These are phyloP conservation scores for Rhexocercosporidium sp. DNA, from an alignment of 2,329 filamentous ascomycete species.

Conservation along the genomic window DNA sequence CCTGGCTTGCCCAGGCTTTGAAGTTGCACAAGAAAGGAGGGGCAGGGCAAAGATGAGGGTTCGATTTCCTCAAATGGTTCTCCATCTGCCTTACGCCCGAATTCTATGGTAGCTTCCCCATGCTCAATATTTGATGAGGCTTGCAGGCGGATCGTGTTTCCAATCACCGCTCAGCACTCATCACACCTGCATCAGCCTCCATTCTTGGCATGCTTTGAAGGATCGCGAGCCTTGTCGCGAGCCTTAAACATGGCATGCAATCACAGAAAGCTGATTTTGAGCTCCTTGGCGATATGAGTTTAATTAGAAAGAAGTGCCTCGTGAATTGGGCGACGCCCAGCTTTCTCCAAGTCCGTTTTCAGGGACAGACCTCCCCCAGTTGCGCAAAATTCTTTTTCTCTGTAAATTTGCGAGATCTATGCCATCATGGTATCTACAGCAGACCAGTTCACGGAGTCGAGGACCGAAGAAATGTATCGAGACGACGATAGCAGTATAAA, in stretches of 20 bases:
- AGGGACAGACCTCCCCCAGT: neutral
- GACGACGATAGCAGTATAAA: constrained; percentile 20
- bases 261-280: neutral
- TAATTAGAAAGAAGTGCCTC: constrained; percentile 4
- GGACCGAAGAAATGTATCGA: constrained; percentile 8
- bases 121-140: constrained; percentile 14
- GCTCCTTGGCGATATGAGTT: neutral
- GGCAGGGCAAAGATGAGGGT: neutral
- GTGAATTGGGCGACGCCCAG: neutral
- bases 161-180: neutral
- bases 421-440: constrained; percentile 13
- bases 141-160: constrained; percentile 16
- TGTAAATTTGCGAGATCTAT: neutral
- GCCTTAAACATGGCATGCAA: neutral
- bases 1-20: neutral
- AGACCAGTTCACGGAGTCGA: constrained; percentile 13
- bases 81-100: constrained; percentile 14
- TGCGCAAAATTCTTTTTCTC: neutral
- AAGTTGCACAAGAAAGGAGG: neutral
- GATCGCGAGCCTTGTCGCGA: neutral
- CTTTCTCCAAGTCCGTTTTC: neutral
- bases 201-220: constrained; percentile 2
- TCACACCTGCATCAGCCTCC: constrained; percentile 5
- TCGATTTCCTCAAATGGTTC: neutral
- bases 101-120: neutral